Conservation (phyloP, 805 yeast genomes). For the Yarrowia sp. region DNA sequence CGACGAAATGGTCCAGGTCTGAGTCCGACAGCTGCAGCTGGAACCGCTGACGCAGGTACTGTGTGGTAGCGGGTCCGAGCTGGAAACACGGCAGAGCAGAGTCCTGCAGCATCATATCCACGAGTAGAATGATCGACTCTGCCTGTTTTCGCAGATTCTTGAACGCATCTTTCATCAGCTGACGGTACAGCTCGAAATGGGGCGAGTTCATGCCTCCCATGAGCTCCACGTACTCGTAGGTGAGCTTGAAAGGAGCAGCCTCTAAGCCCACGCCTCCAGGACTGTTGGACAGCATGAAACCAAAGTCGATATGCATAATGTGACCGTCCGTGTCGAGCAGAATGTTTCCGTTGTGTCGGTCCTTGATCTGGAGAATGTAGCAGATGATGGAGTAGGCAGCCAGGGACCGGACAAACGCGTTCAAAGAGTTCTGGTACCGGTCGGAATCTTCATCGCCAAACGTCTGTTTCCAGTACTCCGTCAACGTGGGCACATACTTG, state of each 20-base stretch:
- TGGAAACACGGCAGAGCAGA: constrained; percentile 90
- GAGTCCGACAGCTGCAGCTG: constrained; percentile 76
- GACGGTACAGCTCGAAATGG: constrained; percentile 65
- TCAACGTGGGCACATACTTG: constrained; percentile 72
- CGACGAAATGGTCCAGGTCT: constrained; percentile 81
- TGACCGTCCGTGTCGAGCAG: constrained; percentile 97
- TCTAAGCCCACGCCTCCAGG: constrained; percentile 95
- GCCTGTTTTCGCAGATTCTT: constrained; percentile 73
- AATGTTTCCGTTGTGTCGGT: constrained; percentile 97
- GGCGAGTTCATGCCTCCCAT: constrained; percentile 79
- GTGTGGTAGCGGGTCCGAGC: constrained; percentile 83
- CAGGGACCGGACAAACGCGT: constrained; percentile 81
- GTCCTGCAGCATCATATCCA: constrained; percentile 93
- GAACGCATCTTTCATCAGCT: constrained; percentile 75
- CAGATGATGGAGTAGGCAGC: constrained; percentile 95
- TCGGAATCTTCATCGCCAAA: constrained; percentile 67
- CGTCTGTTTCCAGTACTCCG: constrained; percentile 77
- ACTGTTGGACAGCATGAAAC: constrained; percentile 87
- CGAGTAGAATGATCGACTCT: constrained; percentile 78
- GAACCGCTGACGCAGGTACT: constrained; percentile 74
- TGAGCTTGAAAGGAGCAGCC: constrained; percentile 94
- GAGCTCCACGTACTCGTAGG: constrained; percentile 86
- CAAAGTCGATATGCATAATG: constrained; percentile 89
- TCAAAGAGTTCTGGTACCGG: constrained; percentile 76
- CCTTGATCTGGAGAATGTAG: constrained; percentile 90